Base-by-base conservation (phyloP, 441 rosid species). In the Erysimum cheiri region DNA sequence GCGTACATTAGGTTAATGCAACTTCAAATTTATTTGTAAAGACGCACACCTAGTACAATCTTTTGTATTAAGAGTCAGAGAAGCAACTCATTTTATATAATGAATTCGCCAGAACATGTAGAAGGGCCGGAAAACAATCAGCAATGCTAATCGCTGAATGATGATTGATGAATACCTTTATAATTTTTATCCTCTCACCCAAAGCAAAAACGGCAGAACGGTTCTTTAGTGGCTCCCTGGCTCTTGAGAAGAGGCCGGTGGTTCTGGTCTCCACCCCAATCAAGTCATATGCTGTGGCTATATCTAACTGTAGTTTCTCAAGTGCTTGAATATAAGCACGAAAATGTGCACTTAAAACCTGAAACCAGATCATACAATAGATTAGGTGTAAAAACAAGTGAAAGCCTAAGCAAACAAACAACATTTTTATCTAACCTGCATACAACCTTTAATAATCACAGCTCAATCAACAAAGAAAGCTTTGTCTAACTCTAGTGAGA, bases 341-440 rank as follows among this genome's bases (percentile, higher is more conserved):
- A 70, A 96, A 93, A 86, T 93, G 97, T 57, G 98, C 97, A 84
- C 99, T 93, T 68, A 96, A 78, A 72, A 96, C 99, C 99, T 96
- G 96, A 83, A 77, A 75, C 35, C 50, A 70, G 33, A 70, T 48
- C 56, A 48, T 66, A 68, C 56, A 67, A 58, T 6, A 37, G 13
- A 62, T 40, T 24, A 43, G 48, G 60, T 19, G 62, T 66, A 58
- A 64, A 41, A 72, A 49, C 19, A 41, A 32, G n/a, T 62, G 39
- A 56, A 60, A 17, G 43, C 50, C 52, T 67, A 43, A 28, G 59
- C 53, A 68, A 70, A 10, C 33, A 47, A 37, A 69, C 60, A 69
- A 2, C 59, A 31, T 5, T 48, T 60, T 31, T 4, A 39, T 75
- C 47, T 53, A 74, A 39, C 44, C 36, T 40, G 55, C 78, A 47